These are phyloP conservation scores for Parastagonospora avenae DNA, from an alignment of 2,329 filamentous ascomycete genomes.

Conservation along the genomic window DNA sequence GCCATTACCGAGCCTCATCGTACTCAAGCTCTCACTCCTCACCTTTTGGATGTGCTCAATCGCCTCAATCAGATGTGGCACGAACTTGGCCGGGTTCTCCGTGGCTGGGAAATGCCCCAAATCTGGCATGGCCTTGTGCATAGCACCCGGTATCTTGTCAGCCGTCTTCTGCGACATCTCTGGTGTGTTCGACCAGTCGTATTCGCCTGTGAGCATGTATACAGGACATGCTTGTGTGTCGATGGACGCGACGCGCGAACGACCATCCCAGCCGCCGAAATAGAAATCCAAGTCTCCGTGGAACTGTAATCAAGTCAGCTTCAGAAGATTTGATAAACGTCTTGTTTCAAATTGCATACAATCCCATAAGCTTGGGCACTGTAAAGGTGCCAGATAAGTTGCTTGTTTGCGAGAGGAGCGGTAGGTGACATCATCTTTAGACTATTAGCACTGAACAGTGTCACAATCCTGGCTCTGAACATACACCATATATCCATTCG, in stretches of 20 bases:
- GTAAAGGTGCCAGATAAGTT: conserved; percentile 58
- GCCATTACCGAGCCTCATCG: conserved; percentile 36
- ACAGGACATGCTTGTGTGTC: conserved; percentile 57
- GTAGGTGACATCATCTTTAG: conserved; percentile 54
- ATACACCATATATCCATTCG: conserved; percentile 55
- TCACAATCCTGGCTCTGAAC: background rate
- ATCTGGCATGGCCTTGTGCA: conserved; percentile 52
- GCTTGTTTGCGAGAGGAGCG: conserved; percentile 51
- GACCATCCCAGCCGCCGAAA: conserved; percentile 57
- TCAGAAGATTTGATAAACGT: background rate
- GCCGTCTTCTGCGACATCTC: conserved; percentile 54
- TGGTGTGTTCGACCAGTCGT: conserved; percentile 56
- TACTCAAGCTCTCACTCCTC: conserved; percentile 34
- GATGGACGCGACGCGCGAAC: conserved; percentile 51
- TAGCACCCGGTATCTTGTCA: conserved; percentile 54
- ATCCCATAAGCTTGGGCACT: conserved; percentile 55
- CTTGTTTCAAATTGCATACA: background rate
- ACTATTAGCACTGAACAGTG: conserved; percentile 2
- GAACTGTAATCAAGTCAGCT: conserved; percentile 32
- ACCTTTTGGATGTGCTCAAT: conserved; percentile 47
- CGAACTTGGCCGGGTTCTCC: conserved; percentile 50
- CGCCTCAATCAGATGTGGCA: conserved; percentile 46
- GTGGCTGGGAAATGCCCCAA: conserved; percentile 57
- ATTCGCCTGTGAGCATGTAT: conserved; percentile 58
- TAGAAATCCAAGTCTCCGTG: conserved; percentile 57